phyloP scores from a whole-genome alignment of 176 grass and related monocot species.

The Neostapfia colusana region DNA sequence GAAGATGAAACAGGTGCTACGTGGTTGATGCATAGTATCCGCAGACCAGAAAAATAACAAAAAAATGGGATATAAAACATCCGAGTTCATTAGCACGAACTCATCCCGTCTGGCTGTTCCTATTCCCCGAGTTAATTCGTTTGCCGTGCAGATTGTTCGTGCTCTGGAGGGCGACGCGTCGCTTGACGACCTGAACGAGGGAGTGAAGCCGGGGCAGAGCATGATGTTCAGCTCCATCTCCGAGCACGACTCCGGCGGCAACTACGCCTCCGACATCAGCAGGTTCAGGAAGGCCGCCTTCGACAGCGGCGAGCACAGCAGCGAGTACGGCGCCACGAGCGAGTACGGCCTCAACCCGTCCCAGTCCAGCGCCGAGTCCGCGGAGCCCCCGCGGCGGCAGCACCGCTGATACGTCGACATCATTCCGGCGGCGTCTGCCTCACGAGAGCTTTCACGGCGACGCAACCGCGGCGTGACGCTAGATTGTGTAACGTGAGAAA shows the following conservation, averaged over 20 bases:
- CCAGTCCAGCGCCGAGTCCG: constrained; percentile 52
- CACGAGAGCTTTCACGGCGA: neutral
- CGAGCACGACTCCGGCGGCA: constrained; percentile 55
- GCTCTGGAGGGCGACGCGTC: constrained; percentile 86
- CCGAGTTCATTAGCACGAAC: too few species aligned
- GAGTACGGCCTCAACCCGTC: constrained; percentile 59
- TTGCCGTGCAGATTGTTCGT: constrained; percentile 53
- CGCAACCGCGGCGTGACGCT: too few species aligned
- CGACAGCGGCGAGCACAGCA: constrained; percentile 66
- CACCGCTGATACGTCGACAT: neutral
- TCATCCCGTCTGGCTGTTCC: neutral
- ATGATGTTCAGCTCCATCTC: constrained; percentile 66
- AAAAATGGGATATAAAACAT: too few species aligned
- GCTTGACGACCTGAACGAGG: constrained; percentile 87
- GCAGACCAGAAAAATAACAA: too few species aligned
- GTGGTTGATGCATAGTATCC: too few species aligned
- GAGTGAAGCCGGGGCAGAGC: constrained; percentile 79
- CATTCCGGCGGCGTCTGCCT: too few species aligned
- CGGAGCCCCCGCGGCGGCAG: constrained; percentile 29
- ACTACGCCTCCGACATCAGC: constrained; percentile 64
- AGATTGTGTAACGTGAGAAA: neutral
- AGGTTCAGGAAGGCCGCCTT: constrained; percentile 65
- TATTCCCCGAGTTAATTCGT: too few species aligned
- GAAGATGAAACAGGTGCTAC: constrained; percentile 83
- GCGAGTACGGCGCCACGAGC: constrained; percentile 62